These are phyloP conservation scores for Fomitopsis palustris DNA, from an alignment of 1,284 basidiomycete species.

Conservation along the genomic window DNA sequence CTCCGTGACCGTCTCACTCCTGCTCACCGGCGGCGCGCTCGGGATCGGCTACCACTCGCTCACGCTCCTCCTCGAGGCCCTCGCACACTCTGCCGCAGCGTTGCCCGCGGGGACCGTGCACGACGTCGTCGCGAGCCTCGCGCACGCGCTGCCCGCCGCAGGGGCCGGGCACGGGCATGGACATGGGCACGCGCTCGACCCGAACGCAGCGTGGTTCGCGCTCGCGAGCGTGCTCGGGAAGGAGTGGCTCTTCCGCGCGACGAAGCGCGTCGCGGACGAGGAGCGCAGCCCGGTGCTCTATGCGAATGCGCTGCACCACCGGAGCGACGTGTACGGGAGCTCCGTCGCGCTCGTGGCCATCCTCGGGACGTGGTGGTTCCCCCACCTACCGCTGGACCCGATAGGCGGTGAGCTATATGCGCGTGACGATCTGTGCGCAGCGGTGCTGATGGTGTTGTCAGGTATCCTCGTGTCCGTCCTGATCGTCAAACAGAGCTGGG, in stretches of 20 bases:
- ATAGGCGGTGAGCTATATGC: slow-evolving; percentile 68
- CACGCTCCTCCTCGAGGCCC: slow-evolving; percentile 67
- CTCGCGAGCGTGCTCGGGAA: slow-evolving; percentile 78
- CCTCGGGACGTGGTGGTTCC: slow-evolving; percentile 80
- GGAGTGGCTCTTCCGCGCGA: slow-evolving; percentile 90
- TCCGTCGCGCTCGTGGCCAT: slow-evolving; percentile 88
- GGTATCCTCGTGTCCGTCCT: slow-evolving; percentile 86
- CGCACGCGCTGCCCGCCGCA: slow-evolving; percentile 47
- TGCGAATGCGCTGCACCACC: slow-evolving; percentile 92
- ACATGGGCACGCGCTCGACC: slow-evolving; percentile 73
- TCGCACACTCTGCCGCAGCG: slow-evolving; percentile 54
- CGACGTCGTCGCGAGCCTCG: slow-evolving; percentile 53
- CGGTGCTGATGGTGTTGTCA: slow-evolving; percentile 25
- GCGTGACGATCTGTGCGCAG: slow-evolving; percentile 2
- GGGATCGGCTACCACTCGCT: slow-evolving; percentile 95
- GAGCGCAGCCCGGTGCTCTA: slow-evolving; percentile 89
- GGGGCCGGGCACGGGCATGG: slow-evolving; percentile 46
- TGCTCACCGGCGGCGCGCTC: slow-evolving; percentile 83
- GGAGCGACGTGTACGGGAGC: slow-evolving; percentile 91
- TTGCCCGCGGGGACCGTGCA: slow-evolving; percentile 61
- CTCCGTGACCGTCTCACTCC: slow-evolving; percentile 79
- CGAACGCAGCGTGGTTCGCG: slow-evolving; percentile 97
- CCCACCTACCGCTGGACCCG: slow-evolving; percentile 89
- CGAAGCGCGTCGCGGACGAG: slow-evolving; percentile 84
- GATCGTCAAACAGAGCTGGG: slow-evolving; percentile 84